These are phyloP conservation scores for Besnoitia besnoiti DNA, from an alignment of 169 alveolate species.

Conservation along the genomic window DNA sequence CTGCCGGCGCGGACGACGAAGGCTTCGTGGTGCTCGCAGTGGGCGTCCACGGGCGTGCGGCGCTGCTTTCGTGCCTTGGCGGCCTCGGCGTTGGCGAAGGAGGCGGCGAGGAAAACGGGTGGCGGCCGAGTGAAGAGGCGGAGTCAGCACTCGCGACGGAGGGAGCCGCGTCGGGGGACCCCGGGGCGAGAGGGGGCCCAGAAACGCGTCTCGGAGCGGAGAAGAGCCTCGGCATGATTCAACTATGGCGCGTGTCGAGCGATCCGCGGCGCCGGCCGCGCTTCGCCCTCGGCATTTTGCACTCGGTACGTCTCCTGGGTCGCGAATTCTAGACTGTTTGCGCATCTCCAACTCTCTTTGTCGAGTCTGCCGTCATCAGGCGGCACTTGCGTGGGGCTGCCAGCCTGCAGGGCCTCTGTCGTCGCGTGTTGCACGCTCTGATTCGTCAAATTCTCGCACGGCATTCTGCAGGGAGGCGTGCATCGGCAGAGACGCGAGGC, in stretches of 20 bases:
- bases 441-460: too few species aligned
- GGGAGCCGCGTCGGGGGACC: neutral
- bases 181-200: too few species aligned
- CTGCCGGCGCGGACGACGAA: too few species aligned
- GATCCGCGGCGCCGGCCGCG: neutral
- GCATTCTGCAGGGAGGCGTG: too few species aligned
- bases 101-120: neutral
- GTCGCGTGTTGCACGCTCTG: too few species aligned
- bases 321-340: too few species aligned
- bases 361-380: too few species aligned
- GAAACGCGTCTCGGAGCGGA: neutral
- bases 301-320: neutral
- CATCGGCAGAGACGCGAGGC: too few species aligned
- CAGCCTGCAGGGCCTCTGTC: too few species aligned
- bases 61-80: neutral
- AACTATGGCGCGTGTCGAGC: neutral
- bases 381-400: too few species aligned
- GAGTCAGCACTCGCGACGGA: neutral
- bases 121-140: too few species aligned
- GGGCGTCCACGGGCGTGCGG: neutral
- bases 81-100: neutral
- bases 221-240: neutral
- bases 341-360: too few species aligned
- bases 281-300: neutral
- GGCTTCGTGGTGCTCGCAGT: conserved; percentile 17